phyloP scores from a whole-genome alignment of 2,329 filamentous ascomycete genomes.

The Lachnellula cervina region DNA sequence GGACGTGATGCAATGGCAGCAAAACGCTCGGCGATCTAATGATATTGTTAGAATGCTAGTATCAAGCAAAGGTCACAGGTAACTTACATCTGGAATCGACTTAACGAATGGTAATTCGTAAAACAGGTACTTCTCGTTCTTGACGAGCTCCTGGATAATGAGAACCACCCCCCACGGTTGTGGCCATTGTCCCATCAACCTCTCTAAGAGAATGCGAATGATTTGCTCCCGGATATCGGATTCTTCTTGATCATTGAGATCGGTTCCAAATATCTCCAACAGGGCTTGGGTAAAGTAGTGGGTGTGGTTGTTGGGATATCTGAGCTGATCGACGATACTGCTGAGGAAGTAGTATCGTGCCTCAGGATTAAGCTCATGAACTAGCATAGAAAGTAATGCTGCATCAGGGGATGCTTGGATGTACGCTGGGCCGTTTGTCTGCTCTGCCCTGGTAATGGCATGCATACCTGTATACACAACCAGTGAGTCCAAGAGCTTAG shows the following conservation, averaged over 20 bases:
- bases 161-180: slow-evolving; percentile 95
- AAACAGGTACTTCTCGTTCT: slow-evolving; percentile 87
- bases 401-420: slow-evolving; percentile 62
- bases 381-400: slow-evolving; percentile 68
- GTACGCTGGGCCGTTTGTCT: slow-evolving; percentile 60
- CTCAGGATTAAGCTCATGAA: slow-evolving; percentile 70
- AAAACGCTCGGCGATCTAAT: slow-evolving; percentile 30
- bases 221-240: slow-evolving; percentile 85
- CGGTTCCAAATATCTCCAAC: slow-evolving; percentile 77
- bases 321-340: slow-evolving; percentile 85
- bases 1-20: slow-evolving; percentile 24
- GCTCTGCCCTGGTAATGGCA: slow-evolving; percentile 55
- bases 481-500: slow-evolving; percentile 70
- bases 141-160: slow-evolving; percentile 81
- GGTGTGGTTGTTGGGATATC: slow-evolving; percentile 84
- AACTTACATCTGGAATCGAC: slow-evolving; percentile 72
- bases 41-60: slow-evolving; percentile 11
- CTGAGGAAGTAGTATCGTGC: slow-evolving; percentile 78
- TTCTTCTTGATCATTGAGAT: slow-evolving; percentile 69
- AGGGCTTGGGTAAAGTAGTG: slow-evolving; percentile 88
- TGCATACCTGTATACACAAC: slow-evolving; percentile 76
- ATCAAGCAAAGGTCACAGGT: neutral
- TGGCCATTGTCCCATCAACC: slow-evolving; percentile 81
- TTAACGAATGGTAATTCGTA: slow-evolving; percentile 93
- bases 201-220: slow-evolving; percentile 80